These are phyloP conservation scores for Miscanthus lutarioriparius DNA, from an alignment of 176 grass and related monocot genomes.

Conservation along the genomic window DNA sequence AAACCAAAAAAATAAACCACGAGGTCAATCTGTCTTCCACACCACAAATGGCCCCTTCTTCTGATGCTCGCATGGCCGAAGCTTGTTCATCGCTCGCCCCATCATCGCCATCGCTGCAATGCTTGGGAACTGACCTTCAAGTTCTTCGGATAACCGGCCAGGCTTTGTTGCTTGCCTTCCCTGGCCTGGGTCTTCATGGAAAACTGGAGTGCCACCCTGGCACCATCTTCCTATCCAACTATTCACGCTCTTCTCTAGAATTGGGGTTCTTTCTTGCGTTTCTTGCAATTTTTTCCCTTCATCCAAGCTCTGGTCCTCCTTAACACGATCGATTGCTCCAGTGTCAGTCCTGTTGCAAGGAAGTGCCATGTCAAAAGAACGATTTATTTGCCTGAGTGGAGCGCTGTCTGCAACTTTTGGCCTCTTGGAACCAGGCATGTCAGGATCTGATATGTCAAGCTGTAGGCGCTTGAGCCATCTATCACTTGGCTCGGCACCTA, in stretches of 20 bases:
- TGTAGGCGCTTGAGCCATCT: conserved; percentile 70
- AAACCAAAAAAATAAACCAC: background rate
- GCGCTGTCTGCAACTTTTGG: conserved; percentile 10
- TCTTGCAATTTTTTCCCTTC: conserved; percentile 13
- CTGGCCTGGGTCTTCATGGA: background rate
- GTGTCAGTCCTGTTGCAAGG: background rate
- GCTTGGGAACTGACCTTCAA: conserved; percentile 65
- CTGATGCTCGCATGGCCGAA: conserved; percentile 52
- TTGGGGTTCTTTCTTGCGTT: background rate
- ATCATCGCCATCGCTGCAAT: conserved; percentile 89
- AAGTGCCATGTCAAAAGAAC: background rate
- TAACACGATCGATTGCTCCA: background rate
- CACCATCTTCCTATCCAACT: conserved; percentile 73
- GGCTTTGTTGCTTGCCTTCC: conserved; percentile 4
- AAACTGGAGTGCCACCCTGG: background rate
- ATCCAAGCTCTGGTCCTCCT: background rate
- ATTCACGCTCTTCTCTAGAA: conserved; percentile 35
- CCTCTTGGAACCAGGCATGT: conserved; percentile 37
- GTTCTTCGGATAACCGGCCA: conserved; percentile 9
- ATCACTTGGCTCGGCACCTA: conserved; percentile 5
- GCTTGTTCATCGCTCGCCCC: conserved; percentile 68
- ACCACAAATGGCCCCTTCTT: conserved; percentile 59
- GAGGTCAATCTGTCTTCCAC: conserved; percentile 54
- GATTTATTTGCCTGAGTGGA: conserved; percentile 18
- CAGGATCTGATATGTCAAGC: conserved; percentile 18